Conservation (phyloP, 148 eudicot species). For the Rhododendron mucronatum region DNA sequence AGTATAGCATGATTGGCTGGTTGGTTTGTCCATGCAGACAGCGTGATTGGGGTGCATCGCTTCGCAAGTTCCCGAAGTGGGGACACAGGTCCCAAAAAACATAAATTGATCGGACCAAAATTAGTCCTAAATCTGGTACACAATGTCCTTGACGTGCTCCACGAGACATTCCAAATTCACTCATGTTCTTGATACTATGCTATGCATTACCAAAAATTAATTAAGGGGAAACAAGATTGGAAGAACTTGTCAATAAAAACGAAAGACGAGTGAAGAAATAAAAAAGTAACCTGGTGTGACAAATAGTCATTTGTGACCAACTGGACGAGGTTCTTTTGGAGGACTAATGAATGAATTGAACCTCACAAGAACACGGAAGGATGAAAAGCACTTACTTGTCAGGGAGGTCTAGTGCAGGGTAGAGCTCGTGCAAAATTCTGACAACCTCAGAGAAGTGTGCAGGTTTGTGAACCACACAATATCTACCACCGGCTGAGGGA, state of each 20-base stretch:
- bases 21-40: not conserved
- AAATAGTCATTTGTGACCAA: not conserved
- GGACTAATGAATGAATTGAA: not conserved
- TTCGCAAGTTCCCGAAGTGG: not conserved
- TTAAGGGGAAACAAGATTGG: not conserved
- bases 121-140: not conserved
- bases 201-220: too few relatives aligned
- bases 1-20: not conserved
- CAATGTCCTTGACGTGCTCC: not conserved
- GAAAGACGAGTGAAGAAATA: not conserved
- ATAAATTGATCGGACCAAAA: not conserved
- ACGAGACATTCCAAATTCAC: not conserved
- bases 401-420: constrained; percentile 30
- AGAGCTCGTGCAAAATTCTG: constrained; percentile 22
- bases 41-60: not conserved
- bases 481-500: constrained; percentile 40
- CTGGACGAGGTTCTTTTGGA: not conserved
- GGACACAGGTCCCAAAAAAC: not conserved
- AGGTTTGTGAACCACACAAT: constrained; percentile 26
- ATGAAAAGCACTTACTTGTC: constrained; percentile 21
- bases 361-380: not conserved
- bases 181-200: not conserved
- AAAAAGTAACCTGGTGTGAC: not conserved
- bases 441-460: constrained; percentile 20
- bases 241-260: not conserved